phyloP scores from a whole-genome alignment of 495 filamentous ascomycete genomes.

The Penicillium goetzii region DNA sequence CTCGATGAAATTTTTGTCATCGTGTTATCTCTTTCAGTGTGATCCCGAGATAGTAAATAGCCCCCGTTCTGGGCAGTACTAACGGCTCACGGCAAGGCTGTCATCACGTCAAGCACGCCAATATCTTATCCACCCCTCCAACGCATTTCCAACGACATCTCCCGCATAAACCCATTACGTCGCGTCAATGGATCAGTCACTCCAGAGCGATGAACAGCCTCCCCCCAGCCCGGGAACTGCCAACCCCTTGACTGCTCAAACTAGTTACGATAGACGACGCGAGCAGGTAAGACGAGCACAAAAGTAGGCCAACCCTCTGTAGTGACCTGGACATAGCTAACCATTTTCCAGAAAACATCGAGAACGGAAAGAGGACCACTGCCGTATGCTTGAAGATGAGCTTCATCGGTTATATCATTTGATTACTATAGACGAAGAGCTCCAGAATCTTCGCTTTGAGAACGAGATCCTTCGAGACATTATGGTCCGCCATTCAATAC shows the following conservation, averaged over 20 bases:
- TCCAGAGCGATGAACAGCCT: neutral
- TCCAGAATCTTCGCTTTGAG: slow-evolving; percentile 5
- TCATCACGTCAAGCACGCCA: neutral
- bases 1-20: neutral
- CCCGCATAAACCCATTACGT: neutral
- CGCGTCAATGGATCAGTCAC: neutral
- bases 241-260: neutral
- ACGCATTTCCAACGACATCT: neutral
- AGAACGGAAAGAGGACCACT: slow-evolving; percentile 11
- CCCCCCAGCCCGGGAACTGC: too few species aligned
- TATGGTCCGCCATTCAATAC: slow-evolving; percentile 10
- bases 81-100: neutral
- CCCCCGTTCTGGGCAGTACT: neutral
- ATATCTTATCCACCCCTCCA: neutral
- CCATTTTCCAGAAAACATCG: slow-evolving; percentile 10
- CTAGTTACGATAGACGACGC: slow-evolving; percentile 14
- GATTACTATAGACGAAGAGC: slow-evolving; percentile 1
- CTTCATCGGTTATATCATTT: slow-evolving; percentile 9
- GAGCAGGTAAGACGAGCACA: slow-evolving; percentile 17
- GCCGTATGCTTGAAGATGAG: slow-evolving; percentile 19
- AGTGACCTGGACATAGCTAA: neutral
- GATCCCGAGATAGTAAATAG: neutral
- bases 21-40: neutral
- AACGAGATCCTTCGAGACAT: slow-evolving; percentile 16
- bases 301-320: neutral